A percentile compares a stretch with the other conserved stretches of the same genome.
Conservation (phyloP, 1,284 basidiomycete genomes). For the Sporisorium scitamineum region DNA sequence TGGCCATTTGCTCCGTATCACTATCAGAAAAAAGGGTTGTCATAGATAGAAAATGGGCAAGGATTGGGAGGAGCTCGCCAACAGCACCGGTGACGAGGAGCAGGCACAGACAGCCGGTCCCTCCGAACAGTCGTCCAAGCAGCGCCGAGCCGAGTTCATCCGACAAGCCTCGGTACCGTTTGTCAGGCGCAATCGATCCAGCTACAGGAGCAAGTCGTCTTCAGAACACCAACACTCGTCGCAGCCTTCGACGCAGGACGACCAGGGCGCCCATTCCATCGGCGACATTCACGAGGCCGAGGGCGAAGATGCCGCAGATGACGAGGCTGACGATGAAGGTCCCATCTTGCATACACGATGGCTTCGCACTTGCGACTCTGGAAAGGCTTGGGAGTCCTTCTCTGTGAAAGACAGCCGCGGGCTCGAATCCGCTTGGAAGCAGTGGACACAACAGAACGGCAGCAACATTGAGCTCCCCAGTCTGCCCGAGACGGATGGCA, state of each 20-base stretch:
- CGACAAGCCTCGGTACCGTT: constrained; percentile 43
- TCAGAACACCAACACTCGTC: constrained; percentile 19
- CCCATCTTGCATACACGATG: constrained; percentile 38
- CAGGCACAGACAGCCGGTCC: constrained; percentile 1
- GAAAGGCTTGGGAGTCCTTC: constrained; percentile 45
- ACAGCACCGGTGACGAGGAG: constrained; percentile 30
- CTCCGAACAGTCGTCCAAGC: constrained; percentile 31
- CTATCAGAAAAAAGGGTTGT: neutral
- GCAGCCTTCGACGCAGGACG: constrained; percentile 19
- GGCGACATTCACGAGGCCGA: constrained; percentile 30
- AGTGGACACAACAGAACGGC: constrained; percentile 36
- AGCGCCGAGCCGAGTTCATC: constrained; percentile 44
- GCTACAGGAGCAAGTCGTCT: constrained; percentile 23
- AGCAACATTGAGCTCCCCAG: constrained; percentile 37
- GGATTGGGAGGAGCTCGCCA: constrained; percentile 13
- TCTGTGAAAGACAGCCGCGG: constrained; percentile 37
- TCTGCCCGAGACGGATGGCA: constrained; percentile 37
- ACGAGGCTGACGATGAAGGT: constrained; percentile 26
- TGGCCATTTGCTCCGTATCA: neutral
- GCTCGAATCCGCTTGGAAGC: constrained; percentile 44
- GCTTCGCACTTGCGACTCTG: constrained; percentile 34
- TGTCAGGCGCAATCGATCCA: constrained; percentile 29
- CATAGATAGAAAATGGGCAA: constrained; percentile 14
- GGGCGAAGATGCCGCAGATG: constrained; percentile 20
- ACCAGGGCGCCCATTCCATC: constrained; percentile 14